Evolutionary conservation across 306 rosid species (phyloP), one percentile per base, ranked within the genome.

Genomic region (Malus sieversii): DNA sequence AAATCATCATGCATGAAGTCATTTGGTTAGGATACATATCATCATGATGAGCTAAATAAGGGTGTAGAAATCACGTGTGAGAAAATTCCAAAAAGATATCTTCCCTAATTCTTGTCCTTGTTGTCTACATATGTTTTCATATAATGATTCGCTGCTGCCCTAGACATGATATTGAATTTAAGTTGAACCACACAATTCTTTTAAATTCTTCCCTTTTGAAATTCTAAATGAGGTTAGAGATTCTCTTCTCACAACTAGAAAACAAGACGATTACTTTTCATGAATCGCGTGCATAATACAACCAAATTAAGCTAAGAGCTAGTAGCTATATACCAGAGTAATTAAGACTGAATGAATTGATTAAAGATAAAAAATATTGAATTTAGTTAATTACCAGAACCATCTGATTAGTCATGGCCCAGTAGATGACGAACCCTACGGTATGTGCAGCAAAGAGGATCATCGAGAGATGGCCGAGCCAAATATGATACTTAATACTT

Each of bases 381-480:
- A 30, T 35, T 35, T 29, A 29, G 16, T 29, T 14, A 62, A 62
- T 65, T 16, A 85, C 94, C 84, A 80, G 48, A 35, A 30, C 69
- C 89, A 90, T 81, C 84, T 87, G 95, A 60, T 84, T 14, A 32
- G 89, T 88, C 44, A 88, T 78, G 75, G 30, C 85, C 96, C 96
- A 92, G 79, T 85, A 90, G 76, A 83, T 73, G 71, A 90, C 22
- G 72, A 88, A 90, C 55, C 96, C 90, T 25, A 86, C 0, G 25
- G 93, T 20, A 67, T 92, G 96, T 0, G 66, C 69, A 45, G 75
- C 86, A 77, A 92, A 92, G 35, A 89, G 91, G 68, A 86, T 4
- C 82, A 77, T 89, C 8, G 91, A 84, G 67, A 86, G 67, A 68
- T 92, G 93, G 11, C 91, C 96, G 61, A 91, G 90, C 93, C 96